Conservation (phyloP, 1,284 basidiomycete genomes). For the Sporisorium reilianum region DNA sequence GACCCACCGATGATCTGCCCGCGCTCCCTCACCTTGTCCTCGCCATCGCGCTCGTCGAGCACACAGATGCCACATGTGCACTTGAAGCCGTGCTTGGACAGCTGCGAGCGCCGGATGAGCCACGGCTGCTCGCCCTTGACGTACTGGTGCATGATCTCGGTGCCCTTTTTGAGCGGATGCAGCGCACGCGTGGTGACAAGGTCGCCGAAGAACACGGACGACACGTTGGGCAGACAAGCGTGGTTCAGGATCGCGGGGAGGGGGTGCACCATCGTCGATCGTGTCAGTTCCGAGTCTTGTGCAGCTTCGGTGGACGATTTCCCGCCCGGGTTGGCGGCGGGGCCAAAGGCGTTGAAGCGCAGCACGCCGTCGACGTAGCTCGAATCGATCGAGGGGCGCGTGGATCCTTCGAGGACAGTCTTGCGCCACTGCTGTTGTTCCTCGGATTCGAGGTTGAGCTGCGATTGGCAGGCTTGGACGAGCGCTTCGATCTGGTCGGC, state of each 20-base stretch:
- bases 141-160: slow-evolving; percentile 68
- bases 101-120: slow-evolving; percentile 53
- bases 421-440: slow-evolving; percentile 8
- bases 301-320: slow-evolving; percentile 22
- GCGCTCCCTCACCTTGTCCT: slow-evolving; percentile 40
- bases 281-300: slow-evolving; percentile 47
- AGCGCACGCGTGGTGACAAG: slow-evolving; percentile 65
- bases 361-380: slow-evolving; percentile 67
- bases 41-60: slow-evolving; percentile 60
- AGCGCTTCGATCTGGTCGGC: slow-evolving; percentile 19
- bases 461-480: slow-evolving; percentile 8
- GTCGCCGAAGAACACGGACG: slow-evolving; percentile 67
- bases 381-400: slow-evolving; percentile 41
- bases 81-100: slow-evolving; percentile 66
- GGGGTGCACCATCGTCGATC: slow-evolving; percentile 67
- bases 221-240: slow-evolving; percentile 67
- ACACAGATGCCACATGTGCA: slow-evolving; percentile 62
- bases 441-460: slow-evolving; percentile 10
- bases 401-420: slow-evolving; percentile 19
- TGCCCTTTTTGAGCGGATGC: slow-evolving; percentile 55
- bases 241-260: slow-evolving; percentile 68
- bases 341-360: slow-evolving; percentile 68
- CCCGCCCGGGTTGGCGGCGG: slow-evolving; percentile 55
- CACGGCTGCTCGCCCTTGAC: slow-evolving; percentile 65
- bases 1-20: slow-evolving; percentile 53